Evolutionary conservation across 805 yeast genomes (phyloP), one percentile per base, ranked within the genome.

Genomic region (Sporopachydermia quercuum): DNA sequence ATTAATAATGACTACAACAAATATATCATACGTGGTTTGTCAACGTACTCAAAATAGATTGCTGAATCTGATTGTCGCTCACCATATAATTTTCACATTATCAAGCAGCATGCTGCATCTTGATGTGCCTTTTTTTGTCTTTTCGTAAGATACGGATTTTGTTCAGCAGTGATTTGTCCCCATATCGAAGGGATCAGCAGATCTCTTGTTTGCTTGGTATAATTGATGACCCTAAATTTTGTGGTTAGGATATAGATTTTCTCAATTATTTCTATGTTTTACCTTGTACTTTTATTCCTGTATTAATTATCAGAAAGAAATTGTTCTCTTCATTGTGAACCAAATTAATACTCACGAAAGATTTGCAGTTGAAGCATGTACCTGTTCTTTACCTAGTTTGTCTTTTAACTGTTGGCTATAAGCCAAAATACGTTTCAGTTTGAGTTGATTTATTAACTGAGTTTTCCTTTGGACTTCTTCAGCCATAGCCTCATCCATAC

Each of bases 181-280:
- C 47, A 47, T 14, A 39, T 40, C 18, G 44, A 39, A 14, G 50
- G 50, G 6, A 47, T 33, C 49, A 44, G 44, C 18, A 18, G 41
- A 37, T 46, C 49, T 15, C 30, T 38, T 13, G 49, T 47, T 34
- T 34, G 39, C 39, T 39, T 42, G 13, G 50, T 42, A 18, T 47
- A 42, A n/a, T 44, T 42, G 17, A 42, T 39, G 36, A 46, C 36
- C 19, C 50, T 42, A 23, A n/a, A 23, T 8, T 23, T 23, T 8
- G 30, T n/a, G n/a, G 8, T 23, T 23, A 23, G 30, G 30, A 23
- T 8, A 23, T n/a, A 23, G n/a, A n/a, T n/a, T n/a, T n/a, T n/a
- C n/a, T n/a, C n/a, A n/a, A n/a, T n/a, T n/a, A n/a, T n/a, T n/a
- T n/a, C n/a, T n/a, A n/a, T n/a, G n/a, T n/a, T n/a, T n/a, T n/a